Evolutionary conservation across 139 green algal genomes (phyloP).

Genomic region (Picocystis salinarum): DNA sequence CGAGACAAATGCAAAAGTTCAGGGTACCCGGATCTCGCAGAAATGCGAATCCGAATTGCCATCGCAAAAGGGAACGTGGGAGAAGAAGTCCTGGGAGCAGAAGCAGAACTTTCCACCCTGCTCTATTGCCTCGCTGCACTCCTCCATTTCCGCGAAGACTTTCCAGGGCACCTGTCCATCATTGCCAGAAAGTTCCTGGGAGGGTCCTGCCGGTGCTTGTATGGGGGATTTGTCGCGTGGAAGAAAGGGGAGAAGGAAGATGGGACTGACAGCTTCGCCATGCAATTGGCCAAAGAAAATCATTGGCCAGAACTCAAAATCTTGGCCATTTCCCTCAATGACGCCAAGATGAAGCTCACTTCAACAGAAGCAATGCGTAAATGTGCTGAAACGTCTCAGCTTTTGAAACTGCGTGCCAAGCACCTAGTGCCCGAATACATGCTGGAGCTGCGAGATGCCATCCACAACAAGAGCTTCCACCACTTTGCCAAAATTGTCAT

Average conservation of each 20-base stretch:
- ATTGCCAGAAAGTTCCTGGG: too few relatives aligned
- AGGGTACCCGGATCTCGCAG: too few relatives aligned
- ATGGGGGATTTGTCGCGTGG: slow-evolving; percentile 20
- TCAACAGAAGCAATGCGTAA: slow-evolving; percentile 19
- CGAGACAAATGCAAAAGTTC: too few relatives aligned
- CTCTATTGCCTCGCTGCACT: too few relatives aligned
- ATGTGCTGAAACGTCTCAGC: slow-evolving; percentile 9
- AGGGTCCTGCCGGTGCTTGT: slow-evolving; percentile 17
- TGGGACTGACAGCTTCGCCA: slow-evolving; percentile 15
- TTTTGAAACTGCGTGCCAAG: slow-evolving; percentile 11
- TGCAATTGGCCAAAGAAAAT: slow-evolving; percentile 9
- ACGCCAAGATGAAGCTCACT: slow-evolving; percentile 19
- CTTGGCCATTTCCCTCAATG: slow-evolving; percentile 15
- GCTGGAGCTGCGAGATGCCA: slow-evolving; percentile 15
- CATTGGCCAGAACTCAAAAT: slow-evolving; percentile 20
- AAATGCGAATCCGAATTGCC: too few relatives aligned
- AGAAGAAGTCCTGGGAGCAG: too few relatives aligned
- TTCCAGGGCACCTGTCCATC: too few relatives aligned
- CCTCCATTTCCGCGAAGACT: too few relatives aligned
- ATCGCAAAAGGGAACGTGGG: too few relatives aligned
- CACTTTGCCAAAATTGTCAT: slow-evolving; percentile 13
- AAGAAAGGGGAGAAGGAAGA: slow-evolving; percentile 16
- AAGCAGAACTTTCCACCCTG: too few relatives aligned
- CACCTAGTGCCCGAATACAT: slow-evolving; percentile 16
- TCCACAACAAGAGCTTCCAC: slow-evolving; percentile 8